Evolutionary conservation across 2,329 filamentous ascomycete genomes (phyloP).

Genomic region (Trichoderma sp.): DNA sequence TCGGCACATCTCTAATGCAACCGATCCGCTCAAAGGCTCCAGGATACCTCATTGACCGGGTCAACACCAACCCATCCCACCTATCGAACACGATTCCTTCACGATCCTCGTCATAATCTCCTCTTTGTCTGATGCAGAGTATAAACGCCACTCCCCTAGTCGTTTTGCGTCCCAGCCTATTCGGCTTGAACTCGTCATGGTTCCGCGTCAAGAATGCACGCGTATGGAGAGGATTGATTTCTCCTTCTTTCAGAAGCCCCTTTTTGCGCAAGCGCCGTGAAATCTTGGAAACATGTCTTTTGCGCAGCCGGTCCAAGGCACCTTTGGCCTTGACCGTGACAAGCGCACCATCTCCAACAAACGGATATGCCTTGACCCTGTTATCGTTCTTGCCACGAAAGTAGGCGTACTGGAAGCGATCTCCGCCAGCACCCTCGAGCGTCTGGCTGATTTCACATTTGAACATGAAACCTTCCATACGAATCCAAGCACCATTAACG

Average conservation of each 20-base stretch:
- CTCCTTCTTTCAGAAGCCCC: neutral
- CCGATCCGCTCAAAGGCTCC: constrained; percentile 3
- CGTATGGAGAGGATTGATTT: neutral
- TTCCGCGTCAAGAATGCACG: neutral
- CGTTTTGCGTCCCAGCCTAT: neutral
- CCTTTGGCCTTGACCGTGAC: neutral
- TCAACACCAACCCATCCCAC: constrained; percentile 11
- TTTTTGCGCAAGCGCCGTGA: neutral
- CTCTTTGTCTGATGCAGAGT: neutral
- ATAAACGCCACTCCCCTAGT: neutral
- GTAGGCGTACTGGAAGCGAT: neutral
- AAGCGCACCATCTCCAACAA: constrained; percentile 1
- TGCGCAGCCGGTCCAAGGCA: neutral
- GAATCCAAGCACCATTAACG: neutral
- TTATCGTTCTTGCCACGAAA: neutral
- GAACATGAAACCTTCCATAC: neutral
- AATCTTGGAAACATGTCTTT: neutral
- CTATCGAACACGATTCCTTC: neutral
- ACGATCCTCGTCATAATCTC: too few relatives aligned
- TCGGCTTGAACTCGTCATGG: neutral
- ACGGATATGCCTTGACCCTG: neutral
- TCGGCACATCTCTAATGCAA: neutral
- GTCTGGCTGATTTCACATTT: neutral
- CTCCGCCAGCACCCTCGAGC: neutral
- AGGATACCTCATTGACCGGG: neutral